Conservation (phyloP, 345 rosid genomes). For the Nephelium lappaceum region DNA sequence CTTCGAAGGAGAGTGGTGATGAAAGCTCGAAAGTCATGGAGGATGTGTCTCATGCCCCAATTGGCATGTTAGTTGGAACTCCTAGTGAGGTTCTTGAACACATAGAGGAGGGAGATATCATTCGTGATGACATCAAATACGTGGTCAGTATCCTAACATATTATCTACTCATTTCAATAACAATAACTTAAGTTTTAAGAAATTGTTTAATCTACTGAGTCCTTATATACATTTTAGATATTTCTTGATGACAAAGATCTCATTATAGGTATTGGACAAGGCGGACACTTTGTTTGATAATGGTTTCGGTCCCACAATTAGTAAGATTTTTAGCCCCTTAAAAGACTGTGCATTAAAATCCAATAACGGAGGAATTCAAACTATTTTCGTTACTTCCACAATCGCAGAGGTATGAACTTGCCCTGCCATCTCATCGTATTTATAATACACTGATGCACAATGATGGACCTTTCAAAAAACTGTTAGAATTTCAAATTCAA, state of each 20-base stretch:
- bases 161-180: neutral
- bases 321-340: slow-evolving; percentile 19
- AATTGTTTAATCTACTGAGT: neutral
- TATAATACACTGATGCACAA: neutral
- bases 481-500: neutral
- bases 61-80: slow-evolving; percentile 55
- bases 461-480: neutral
- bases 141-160: slow-evolving; percentile 35
- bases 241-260: neutral
- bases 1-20: slow-evolving; percentile 49
- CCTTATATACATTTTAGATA: neutral
- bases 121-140: slow-evolving; percentile 35
- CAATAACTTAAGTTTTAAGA: neutral
- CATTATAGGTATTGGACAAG: slow-evolving; percentile 28
- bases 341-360: slow-evolving; percentile 8
- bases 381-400: slow-evolving; percentile 21
- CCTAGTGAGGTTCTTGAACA: slow-evolving; percentile 32
- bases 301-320: slow-evolving; percentile 25
- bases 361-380: slow-evolving; percentile 12
- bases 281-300: slow-evolving; percentile 23
- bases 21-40: slow-evolving; percentile 48
- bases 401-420: slow-evolving; percentile 18
- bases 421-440: neutral
- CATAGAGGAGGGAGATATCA: slow-evolving; percentile 29
- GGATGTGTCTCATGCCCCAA: slow-evolving; percentile 46